A percentile compares a stretch with the other conserved stretches of the same genome.
phyloP scores from a whole-genome alignment of 331 rosid species.

The Malus hybrid region DNA sequence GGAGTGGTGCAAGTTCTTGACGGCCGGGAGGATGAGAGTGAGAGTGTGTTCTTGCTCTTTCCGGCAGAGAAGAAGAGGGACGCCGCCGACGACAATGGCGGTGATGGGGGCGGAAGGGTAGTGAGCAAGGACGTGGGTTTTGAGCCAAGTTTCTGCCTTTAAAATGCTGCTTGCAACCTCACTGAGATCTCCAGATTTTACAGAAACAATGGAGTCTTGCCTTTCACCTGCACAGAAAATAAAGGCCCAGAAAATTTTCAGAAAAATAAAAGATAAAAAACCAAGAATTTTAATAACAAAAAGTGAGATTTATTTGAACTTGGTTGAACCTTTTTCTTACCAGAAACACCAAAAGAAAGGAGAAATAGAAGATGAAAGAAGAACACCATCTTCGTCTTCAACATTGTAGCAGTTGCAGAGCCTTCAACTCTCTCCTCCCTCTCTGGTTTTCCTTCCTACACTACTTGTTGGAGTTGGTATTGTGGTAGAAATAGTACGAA shows the following conservation, averaged over 20 bases:
- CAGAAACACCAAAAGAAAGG: constrained; percentile 34
- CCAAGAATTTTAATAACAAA: background rate
- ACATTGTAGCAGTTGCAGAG: background rate
- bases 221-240: constrained; percentile 33
- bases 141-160: constrained; percentile 73
- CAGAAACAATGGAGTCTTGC: constrained; percentile 40
- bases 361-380: constrained; percentile 29
- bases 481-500: background rate
- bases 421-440: background rate
- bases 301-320: background rate
- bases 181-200: constrained; percentile 30
- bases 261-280: background rate
- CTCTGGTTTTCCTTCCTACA: background rate
- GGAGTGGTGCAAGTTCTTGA: constrained; percentile 62
- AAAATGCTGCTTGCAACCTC: constrained; percentile 48
- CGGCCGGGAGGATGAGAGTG: constrained; percentile 29
- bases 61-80: constrained; percentile 25
- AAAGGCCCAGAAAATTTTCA: background rate
- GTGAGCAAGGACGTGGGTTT: constrained; percentile 46
- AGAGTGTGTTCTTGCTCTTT: constrained; percentile 20
- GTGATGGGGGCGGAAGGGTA: constrained; percentile 64
- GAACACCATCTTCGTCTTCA: constrained; percentile 35
- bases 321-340: constrained; percentile 34
- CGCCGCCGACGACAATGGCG: constrained; percentile 46
- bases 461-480: background rate